A percentile compares a stretch with the other conserved stretches of the same genome.
phyloP scores from a whole-genome alignment of 495 filamentous ascomycete species.

The Neurospora sp. region DNA sequence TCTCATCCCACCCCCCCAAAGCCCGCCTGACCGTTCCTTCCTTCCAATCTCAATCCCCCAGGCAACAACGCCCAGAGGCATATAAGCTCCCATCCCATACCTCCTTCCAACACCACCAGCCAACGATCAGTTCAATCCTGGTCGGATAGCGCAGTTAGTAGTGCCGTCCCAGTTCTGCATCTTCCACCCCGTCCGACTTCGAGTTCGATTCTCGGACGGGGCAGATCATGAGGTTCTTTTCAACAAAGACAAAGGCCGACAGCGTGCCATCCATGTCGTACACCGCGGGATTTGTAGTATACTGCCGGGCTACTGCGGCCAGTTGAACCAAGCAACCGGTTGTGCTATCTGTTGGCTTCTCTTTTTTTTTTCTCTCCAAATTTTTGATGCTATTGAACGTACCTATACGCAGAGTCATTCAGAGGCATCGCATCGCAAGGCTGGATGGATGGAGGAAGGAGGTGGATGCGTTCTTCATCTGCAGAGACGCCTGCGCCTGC shows the following conservation, averaged over 20 bases:
- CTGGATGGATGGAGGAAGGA: background rate
- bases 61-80: background rate
- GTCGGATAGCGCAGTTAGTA: background rate
- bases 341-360: background rate
- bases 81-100: background rate
- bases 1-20: background rate
- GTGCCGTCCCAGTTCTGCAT: background rate
- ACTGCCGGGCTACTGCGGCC: background rate
- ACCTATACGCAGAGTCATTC: background rate
- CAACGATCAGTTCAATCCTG: background rate
- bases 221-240: background rate
- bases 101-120: background rate
- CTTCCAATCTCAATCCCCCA: background rate
- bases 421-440: background rate
- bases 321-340: too few species aligned
- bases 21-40: background rate
- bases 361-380: background rate
- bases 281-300: background rate
- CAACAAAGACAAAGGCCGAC: background rate
- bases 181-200: background rate
- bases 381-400: background rate
- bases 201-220: background rate
- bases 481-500: background rate
- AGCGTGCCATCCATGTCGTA: background rate
- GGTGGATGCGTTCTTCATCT: background rate